Conservation (phyloP, 2,329 filamentous ascomycete species). For the Coniochaeta ligniaria region DNA sequence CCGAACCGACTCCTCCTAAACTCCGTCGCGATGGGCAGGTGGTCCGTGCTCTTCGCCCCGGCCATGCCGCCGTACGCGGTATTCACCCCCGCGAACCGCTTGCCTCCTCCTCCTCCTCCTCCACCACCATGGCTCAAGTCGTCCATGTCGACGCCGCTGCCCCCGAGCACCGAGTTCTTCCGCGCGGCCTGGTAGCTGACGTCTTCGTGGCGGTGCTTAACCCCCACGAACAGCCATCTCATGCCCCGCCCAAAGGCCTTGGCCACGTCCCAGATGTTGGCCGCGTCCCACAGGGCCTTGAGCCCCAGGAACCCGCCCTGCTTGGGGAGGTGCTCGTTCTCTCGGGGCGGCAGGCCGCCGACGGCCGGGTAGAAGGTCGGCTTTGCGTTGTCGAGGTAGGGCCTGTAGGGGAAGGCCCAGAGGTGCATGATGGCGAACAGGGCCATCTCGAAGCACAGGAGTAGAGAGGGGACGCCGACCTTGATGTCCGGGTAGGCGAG, state of each 20-base stretch:
- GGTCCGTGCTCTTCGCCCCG: constrained; percentile 26
- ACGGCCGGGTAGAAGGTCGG: constrained; percentile 38
- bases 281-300: constrained; percentile 60
- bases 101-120: constrained; percentile 10
- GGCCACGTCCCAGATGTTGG: constrained; percentile 77
- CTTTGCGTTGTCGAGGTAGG: constrained; percentile 48
- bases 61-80: constrained; percentile 7
- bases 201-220: constrained; percentile 50
- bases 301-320: constrained; percentile 58
- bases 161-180: constrained; percentile 20
- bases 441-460: constrained; percentile 81
- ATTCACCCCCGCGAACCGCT: constrained; percentile 6
- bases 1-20: constrained; percentile 24
- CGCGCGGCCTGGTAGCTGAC: constrained; percentile 32
- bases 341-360: constrained; percentile 26
- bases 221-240: constrained; percentile 74
- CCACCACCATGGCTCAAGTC: constrained; percentile 22
- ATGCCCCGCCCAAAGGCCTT: constrained; percentile 73
- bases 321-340: constrained; percentile 42
- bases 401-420: constrained; percentile 73
- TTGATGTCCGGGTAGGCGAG: constrained; percentile 70
- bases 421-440: constrained; percentile 71
- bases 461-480: constrained; percentile 69
- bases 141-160: constrained; percentile 27
- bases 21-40: constrained; percentile 29